Evolutionary conservation across 495 filamentous ascomycete species (phyloP), one percentile per base, ranked within the genome.

Genomic region (Tuber brumale): DNA sequence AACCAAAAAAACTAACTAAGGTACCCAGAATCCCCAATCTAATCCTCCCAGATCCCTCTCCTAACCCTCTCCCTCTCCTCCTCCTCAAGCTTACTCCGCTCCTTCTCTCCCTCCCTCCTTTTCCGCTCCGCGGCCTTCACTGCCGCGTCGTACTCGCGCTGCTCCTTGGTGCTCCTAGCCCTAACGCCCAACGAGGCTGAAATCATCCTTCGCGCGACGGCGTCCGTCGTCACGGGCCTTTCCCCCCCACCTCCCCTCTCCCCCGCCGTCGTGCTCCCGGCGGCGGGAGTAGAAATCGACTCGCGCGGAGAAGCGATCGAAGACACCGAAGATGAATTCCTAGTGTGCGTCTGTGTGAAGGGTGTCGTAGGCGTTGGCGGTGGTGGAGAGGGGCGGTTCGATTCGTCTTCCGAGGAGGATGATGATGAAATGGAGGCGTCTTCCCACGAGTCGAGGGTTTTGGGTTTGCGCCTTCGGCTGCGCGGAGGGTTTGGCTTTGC

Each of bases 131-230:
- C 93, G 85, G 96, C 93, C 83, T 91, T 91, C 71, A 94, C 85
- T 18, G 93, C 91, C 72, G 87, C 87, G 82, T 99, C 95, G 83
- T 97, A 99, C 77, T 92, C 92, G 75, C 87, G 86, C 87, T 97
- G 91, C 85, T 97, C 95, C 81, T 97, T 93, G 18, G 92, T 97
- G 82, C 88, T 87, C 86, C 89, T 92, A 43, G 92, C 89, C 76
- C 89, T 89, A 61, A 98, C 89, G 7, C 95, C 95, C 80, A 99
- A 85, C 9, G 92, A 95, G 37, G 90, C 92, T 0, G 94, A 93
- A 82, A 99, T 97, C 90, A 99, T 87, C 78, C 95, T 87, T 74
- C 92, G 89, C 41, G 95, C 95, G 69, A 95, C 93, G 3, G 94
- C 93, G 76, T 94, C 95, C 75, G 94, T 94, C 85, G 95, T 99